Base-by-base conservation (phyloP, 768 basidiomycete species). In the Megacollybia marginata region DNA sequence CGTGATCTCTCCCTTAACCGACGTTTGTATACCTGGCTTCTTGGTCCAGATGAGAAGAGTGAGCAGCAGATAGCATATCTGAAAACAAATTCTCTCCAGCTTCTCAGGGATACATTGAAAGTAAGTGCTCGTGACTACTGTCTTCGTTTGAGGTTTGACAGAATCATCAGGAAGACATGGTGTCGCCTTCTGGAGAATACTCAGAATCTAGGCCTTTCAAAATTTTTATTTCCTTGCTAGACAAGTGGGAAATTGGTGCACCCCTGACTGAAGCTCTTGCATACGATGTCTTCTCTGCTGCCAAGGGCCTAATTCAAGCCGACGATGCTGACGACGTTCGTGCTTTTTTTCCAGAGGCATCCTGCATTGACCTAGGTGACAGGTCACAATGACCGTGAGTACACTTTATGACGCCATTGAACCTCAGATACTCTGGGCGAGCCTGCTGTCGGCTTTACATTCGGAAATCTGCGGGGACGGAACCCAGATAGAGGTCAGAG, bases 171-270 rank as follows among this genome's bases (percentile, higher is more conserved):
- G 72, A 75, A 42, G 90, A 93, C 54, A 92, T 93, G 88, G 71
- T 79, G 52, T 66, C 73, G 10, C 83, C 84, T 2, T 82, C 82
- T 2, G 74, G 77, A 46, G 82, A 83, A 50, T 92, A 91, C 55
- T 72, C 85, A 1, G 83, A 85, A 53, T 86, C 88, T 4, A 72
- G 90, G 20, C 92, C 96, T 0, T 98, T 93, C 78, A 95, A 94
- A 66, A 88, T 98, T 33, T 94, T 96, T 64, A 85, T 98, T 19
- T 94, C 92, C 1, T 65, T 98, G 15, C 70, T 97, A 55, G 96
- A 99, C 65, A 96, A 96, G 64, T 97, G 92, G 89, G 96, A 98
- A 63, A 85, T 98, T 42, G 95, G 95, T 5, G 79, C 78, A 8
- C 73, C 78, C 0, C 65, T 99, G 23, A 92, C 92, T 0, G 85